Evolutionary conservation across 2,329 filamentous ascomycete species (phyloP).

Genomic region (Colletotrichum eremochloae): DNA sequence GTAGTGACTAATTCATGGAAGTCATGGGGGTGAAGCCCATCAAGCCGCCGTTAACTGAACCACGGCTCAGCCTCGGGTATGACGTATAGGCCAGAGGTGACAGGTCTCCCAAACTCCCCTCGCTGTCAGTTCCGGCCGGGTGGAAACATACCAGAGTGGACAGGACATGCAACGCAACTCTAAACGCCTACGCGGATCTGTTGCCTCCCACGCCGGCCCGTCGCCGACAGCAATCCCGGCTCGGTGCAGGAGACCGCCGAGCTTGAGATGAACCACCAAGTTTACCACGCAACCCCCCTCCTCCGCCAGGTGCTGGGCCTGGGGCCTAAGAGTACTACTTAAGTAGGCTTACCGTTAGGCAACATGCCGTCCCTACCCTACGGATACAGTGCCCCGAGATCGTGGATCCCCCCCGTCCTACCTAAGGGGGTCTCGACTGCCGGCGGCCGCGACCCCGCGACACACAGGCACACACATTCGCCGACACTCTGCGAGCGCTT

Average conservation of each 20-base stretch:
- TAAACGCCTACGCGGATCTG: conserved; percentile 36
- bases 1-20: not conserved
- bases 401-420: conserved; percentile 16
- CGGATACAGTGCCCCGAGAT: not conserved
- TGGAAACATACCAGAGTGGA: conserved; percentile 12
- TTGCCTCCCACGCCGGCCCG: conserved; percentile 7
- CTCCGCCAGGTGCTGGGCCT: not conserved
- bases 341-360: not conserved
- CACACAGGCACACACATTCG: not conserved
- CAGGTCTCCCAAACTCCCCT: too few species aligned
- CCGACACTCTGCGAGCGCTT: conserved; percentile 2
- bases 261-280: conserved; percentile 35
- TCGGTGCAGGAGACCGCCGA: conserved; percentile 31
- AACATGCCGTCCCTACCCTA: conserved; percentile 4
- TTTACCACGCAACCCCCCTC: not conserved
- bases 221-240: conserved; percentile 32
- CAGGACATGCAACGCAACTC: conserved; percentile 9
- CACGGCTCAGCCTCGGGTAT: not conserved
- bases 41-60: not conserved
- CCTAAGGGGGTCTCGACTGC: conserved; percentile 6
- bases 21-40: not conserved
- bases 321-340: too few species aligned
- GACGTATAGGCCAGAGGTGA: not conserved
- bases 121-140: not conserved
- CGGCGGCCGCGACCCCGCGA: not conserved